Conservation (phyloP, 441 rosid species). For the Populus hybrid region DNA sequence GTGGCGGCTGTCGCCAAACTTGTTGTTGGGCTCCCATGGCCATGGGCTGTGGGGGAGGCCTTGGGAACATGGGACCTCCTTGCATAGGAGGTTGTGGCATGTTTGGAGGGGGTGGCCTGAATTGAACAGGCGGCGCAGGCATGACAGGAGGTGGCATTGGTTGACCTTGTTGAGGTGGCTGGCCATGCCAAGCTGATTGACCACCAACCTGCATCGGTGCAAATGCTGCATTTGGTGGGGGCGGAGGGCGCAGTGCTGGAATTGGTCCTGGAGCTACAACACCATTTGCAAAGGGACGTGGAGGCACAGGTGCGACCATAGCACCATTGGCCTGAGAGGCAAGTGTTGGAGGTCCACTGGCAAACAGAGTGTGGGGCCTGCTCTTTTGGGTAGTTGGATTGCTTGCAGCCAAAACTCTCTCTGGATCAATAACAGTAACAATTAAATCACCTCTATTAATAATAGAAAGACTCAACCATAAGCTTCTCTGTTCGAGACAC, state of each 20-base stretch:
- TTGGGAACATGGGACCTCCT: slow-evolving; percentile 27
- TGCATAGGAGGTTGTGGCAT: slow-evolving; percentile 74
- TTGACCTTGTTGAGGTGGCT: slow-evolving; percentile 59
- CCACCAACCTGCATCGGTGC: slow-evolving; percentile 41
- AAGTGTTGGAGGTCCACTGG: slow-evolving; percentile 80
- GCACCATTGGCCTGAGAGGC: slow-evolving; percentile 55
- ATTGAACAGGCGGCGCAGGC: slow-evolving; percentile 65
- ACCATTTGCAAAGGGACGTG: slow-evolving; percentile 63
- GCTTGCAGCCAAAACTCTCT: slow-evolving; percentile 94
- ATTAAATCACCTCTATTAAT: not conserved
- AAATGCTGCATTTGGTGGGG: slow-evolving; percentile 51
- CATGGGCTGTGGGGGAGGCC: slow-evolving; percentile 65
- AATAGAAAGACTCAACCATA: not conserved
- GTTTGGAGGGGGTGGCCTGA: slow-evolving; percentile 53
- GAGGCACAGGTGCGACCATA: slow-evolving; percentile 47
- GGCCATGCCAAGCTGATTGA: slow-evolving; percentile 64
- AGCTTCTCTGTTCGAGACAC: not conserved
- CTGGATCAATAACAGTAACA: slow-evolving; percentile 36
- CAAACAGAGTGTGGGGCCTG: slow-evolving; percentile 93
- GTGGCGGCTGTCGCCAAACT: slow-evolving; percentile 58
- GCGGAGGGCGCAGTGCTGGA: slow-evolving; percentile 55
- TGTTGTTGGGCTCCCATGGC: slow-evolving; percentile 54
- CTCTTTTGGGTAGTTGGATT: slow-evolving; percentile 78
- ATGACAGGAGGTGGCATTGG: slow-evolving; percentile 35
- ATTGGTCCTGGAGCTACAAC: slow-evolving; percentile 47